Evolutionary conservation across 202 grass and related monocot genomes (phyloP).

Genomic region (Elaeis oleifera): DNA sequence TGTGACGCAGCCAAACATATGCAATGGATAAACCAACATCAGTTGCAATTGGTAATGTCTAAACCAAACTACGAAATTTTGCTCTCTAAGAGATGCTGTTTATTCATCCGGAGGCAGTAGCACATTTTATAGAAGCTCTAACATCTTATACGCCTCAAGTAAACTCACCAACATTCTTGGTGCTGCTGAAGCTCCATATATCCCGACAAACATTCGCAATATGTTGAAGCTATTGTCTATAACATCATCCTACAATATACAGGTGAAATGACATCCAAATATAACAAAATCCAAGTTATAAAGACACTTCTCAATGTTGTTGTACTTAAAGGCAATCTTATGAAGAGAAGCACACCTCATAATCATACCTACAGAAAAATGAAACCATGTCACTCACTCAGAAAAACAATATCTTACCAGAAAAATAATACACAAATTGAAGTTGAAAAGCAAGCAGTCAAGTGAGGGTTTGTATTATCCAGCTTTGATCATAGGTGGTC

Average conservation of each 20-base stretch:
- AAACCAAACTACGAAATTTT: no score
- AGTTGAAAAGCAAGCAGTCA: neutral
- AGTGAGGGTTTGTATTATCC: no score
- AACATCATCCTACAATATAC: constrained; percentile 58
- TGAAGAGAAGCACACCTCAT: constrained; percentile 60
- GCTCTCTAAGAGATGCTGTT: no score
- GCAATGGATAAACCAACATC: no score
- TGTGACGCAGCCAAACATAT: no score
- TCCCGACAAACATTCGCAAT: constrained; percentile 64
- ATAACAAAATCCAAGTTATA: constrained; percentile 7
- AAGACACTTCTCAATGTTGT: constrained; percentile 1
- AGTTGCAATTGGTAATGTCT: no score
- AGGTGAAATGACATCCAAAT: constrained; percentile 7
- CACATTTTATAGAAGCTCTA: no score
- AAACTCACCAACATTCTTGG: constrained; percentile 74
- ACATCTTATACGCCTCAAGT: neutral
- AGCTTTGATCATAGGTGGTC: no score
- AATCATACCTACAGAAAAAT: constrained; percentile 77
- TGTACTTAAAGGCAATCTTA: constrained; percentile 5
- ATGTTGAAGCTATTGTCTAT: constrained; percentile 73
- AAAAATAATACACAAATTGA: neutral
- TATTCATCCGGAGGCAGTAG: no score
- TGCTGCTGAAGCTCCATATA: constrained; percentile 81
- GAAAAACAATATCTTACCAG: neutral
- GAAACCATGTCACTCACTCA: constrained; percentile 15